A percentile compares a stretch with the other conserved stretches of the same genome.
phyloP scores from a whole-genome alignment of 1,284 basidiomycete species.

The Trichosporon ovoides region DNA sequence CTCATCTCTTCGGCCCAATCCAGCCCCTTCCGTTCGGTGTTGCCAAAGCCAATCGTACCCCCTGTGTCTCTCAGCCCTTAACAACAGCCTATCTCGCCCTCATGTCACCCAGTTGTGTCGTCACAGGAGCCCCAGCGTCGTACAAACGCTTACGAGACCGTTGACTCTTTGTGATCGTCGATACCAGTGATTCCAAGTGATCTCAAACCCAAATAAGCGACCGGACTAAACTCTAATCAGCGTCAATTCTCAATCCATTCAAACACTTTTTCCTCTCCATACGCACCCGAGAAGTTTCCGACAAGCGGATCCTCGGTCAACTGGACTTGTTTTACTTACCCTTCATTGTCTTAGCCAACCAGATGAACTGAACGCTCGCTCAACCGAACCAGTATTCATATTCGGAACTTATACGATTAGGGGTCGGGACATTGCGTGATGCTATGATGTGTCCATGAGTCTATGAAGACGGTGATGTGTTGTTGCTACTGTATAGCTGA shows the following conservation, averaged over 20 bases:
- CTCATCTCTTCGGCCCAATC: no score
- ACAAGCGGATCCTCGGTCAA: no score
- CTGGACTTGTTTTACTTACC: no score
- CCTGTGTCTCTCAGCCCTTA: not conserved
- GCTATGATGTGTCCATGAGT: no score
- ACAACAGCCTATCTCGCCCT: not conserved
- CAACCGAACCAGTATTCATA: not conserved
- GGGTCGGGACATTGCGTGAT: no score
- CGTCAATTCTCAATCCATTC: not conserved
- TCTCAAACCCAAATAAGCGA: constrained; percentile 1
- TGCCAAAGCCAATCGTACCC: not conserved
- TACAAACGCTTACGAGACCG: not conserved
- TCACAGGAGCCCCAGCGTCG: constrained; percentile 1
- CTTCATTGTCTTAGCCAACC: no score
- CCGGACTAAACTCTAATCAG: no score
- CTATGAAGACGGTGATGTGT: no score
- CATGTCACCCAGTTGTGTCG: not conserved
- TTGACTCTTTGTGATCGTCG: not conserved
- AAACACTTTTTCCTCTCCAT: no score
- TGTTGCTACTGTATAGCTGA: no score
- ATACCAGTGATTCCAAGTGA: not conserved
- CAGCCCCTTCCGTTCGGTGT: no score
- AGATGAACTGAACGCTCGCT: not conserved
- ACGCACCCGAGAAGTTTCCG: no score
- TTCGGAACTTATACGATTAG: not conserved